Evolutionary conservation across 2,329 filamentous ascomycete species (phyloP).

Genomic region (Thielaviopsis cerberus): DNA sequence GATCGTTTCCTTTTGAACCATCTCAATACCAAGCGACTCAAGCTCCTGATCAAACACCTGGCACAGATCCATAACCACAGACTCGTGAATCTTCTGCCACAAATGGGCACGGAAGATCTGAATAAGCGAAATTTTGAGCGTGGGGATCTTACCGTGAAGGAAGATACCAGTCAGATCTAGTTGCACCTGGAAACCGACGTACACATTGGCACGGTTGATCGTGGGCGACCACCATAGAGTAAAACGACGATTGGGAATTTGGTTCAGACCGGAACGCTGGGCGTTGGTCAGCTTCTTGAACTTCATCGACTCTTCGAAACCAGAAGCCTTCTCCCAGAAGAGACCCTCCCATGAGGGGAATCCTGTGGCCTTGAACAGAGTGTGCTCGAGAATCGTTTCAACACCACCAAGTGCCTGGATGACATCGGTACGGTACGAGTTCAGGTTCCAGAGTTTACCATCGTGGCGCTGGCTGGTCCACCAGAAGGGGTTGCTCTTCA

Average conservation of each 20-base stretch:
- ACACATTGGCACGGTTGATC: slow-evolving; percentile 90
- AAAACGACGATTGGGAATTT: slow-evolving; percentile 96
- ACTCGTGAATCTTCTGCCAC: slow-evolving; percentile 99
- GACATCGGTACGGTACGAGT: slow-evolving; percentile 87
- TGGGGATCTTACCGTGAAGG: slow-evolving; percentile 96
- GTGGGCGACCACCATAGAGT: slow-evolving; percentile 94
- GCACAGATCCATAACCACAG: slow-evolving; percentile 94
- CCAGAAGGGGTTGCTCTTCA: slow-evolving; percentile 99
- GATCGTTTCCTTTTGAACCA: slow-evolving; percentile 96
- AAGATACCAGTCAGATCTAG: slow-evolving; percentile 96
- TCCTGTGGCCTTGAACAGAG: slow-evolving; percentile 86
- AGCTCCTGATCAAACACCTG: slow-evolving; percentile 97
- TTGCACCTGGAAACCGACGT: slow-evolving; percentile 98
- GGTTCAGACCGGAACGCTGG: slow-evolving; percentile 87
- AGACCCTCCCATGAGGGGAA: slow-evolving; percentile 95
- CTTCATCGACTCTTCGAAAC: slow-evolving; percentile 58
- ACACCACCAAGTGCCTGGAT: slow-evolving; percentile 93
- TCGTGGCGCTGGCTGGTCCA: slow-evolving; percentile 97
- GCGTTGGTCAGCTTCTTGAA: slow-evolving; percentile 99
- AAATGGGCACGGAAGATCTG: slow-evolving; percentile 99
- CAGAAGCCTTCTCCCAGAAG: slow-evolving; percentile 60
- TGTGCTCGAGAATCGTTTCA: slow-evolving; percentile 93
- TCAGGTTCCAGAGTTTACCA: slow-evolving; percentile 92
- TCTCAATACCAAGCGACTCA: slow-evolving; percentile 88
- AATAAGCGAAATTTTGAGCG: slow-evolving; percentile 90